Percentiles rank a stretch among this genome's conserved stretches.
These are phyloP conservation scores for Exophiala aquamarina DNA, from an alignment of 2,329 filamentous ascomycete species.

Conservation along the genomic window DNA sequence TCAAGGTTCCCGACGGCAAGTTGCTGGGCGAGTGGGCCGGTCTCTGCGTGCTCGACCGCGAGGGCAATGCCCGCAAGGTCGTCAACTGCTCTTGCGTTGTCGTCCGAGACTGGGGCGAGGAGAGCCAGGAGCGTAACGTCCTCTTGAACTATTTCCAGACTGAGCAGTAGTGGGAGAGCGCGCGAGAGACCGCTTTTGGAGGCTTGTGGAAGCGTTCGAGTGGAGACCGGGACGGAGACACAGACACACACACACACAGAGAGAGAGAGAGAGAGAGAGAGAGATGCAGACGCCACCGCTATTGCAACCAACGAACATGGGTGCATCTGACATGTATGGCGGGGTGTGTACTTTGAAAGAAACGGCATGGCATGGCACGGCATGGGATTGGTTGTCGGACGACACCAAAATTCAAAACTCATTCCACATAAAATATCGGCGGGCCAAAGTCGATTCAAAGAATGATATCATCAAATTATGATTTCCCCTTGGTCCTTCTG, in stretches of 20 bases:
- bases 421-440: not conserved
- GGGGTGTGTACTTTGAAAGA: not conserved
- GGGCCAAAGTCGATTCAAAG: too few species aligned
- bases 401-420: not conserved
- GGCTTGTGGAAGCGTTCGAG: too few species aligned
- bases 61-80: conserved; percentile 99
- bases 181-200: too few species aligned
- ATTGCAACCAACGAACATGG: too few species aligned
- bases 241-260: too few species aligned
- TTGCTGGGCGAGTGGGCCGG: conserved; percentile 99
- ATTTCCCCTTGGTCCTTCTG: too few species aligned
- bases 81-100: conserved; percentile 99
- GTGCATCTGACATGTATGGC: too few species aligned
- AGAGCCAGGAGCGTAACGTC: conserved; percentile 97
- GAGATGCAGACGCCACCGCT: too few species aligned
- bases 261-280: too few species aligned
- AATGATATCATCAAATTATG: too few species aligned
- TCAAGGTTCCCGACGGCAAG: conserved; percentile 99
- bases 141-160: conserved; percentile 99
- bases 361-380: conserved; percentile 2
- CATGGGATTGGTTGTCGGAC: not conserved
- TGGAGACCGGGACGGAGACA: too few species aligned
- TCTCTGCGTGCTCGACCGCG: conserved; percentile 97
- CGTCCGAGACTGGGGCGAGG: conserved; percentile 99
- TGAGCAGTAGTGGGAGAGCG: conserved; percentile 45